Conservation (phyloP, 495 filamentous ascomycete genomes). For the Letharia columbiana region DNA sequence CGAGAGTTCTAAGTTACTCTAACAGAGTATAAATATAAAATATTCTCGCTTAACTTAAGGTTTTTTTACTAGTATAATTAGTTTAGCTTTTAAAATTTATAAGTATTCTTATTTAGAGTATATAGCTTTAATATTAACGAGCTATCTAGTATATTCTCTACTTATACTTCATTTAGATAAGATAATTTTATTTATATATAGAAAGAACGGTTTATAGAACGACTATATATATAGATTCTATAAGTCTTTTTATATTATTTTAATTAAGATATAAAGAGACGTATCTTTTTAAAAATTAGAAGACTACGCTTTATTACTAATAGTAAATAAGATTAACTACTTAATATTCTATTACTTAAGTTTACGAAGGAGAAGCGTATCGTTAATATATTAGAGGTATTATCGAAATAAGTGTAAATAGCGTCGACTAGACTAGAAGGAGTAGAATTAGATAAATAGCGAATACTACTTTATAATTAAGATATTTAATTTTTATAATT, state of each 20-base stretch:
- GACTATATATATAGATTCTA: not conserved
- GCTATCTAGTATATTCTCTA: not conserved
- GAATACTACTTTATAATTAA: not conserved
- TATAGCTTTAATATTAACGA: not conserved
- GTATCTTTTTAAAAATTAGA: not conserved
- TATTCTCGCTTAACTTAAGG: not conserved
- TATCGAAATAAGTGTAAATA: not conserved
- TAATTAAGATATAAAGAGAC: not conserved
- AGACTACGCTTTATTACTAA: not conserved
- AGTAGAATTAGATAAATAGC: not conserved
- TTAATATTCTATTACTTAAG: not conserved
- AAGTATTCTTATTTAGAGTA: not conserved
- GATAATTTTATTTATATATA: not conserved
- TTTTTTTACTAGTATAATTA: not conserved
- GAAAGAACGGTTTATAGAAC: not conserved
- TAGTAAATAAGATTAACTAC: not conserved
- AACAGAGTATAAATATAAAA: not conserved
- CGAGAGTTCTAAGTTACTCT: not conserved
- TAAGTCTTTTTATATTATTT: not conserved
- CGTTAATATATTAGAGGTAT: not conserved
- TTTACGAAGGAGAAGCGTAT: not conserved
- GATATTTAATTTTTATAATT: not conserved
- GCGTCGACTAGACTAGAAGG: not conserved
- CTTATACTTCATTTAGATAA: not conserved
- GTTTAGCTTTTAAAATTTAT: not conserved